These are phyloP conservation scores for Eucalyptus curtisii DNA, from an alignment of 345 rosid species.

Conservation along the genomic window DNA sequence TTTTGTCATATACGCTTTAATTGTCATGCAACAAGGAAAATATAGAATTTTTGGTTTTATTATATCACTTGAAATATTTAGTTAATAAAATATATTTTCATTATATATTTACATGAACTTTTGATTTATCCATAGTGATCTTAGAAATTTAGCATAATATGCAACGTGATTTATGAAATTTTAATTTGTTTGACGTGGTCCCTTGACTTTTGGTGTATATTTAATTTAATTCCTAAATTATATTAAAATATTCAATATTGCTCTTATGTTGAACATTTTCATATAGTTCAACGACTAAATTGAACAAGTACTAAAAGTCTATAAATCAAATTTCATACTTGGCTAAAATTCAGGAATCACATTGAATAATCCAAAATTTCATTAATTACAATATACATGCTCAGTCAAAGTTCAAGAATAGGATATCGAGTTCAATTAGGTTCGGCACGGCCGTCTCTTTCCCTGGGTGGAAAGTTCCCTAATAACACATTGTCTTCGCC, in stretches of 20 bases:
- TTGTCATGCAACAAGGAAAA: not conserved
- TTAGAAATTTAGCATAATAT: not conserved
- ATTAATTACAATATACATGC: not conserved
- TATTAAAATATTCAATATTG: no score
- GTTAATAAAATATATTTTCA: no score
- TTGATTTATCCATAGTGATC: not conserved
- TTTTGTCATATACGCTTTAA: no score
- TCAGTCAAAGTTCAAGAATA: not conserved
- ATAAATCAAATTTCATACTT: no score
- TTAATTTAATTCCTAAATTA: accelerated
- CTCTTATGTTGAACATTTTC: no score
- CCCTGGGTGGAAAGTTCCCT: no score
- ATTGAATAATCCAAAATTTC: no score
- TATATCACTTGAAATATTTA: not conserved
- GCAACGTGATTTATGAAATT: not conserved
- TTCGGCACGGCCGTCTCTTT: no score
- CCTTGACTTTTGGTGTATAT: not conserved
- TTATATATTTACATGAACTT: no score
- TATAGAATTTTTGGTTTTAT: no score
- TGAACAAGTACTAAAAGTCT: accelerated
- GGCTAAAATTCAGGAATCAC: no score
- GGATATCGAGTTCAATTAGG: no score
- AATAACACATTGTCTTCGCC: not conserved
- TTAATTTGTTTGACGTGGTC: accelerated
- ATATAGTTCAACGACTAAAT: accelerated